These are phyloP conservation scores for Centaurea solstitialis DNA, from an alignment of 129 eudicot species.

Conservation along the genomic window DNA sequence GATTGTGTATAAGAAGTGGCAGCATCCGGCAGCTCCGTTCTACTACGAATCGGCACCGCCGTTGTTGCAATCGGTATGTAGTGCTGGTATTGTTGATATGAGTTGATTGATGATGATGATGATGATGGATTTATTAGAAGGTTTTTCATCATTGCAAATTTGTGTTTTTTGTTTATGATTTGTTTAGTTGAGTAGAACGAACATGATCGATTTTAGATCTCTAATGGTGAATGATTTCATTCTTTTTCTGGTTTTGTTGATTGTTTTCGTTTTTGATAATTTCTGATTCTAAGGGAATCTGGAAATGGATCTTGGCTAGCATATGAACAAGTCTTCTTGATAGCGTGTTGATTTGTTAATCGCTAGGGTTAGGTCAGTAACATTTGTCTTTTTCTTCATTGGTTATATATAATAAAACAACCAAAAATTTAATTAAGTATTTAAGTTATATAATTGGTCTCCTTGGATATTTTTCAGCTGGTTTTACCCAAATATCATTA, in stretches of 20 bases:
- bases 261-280: not conserved
- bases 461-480: no score
- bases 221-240: conserved; percentile 27
- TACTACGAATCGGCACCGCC: conserved; percentile 69
- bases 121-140: conserved; percentile 21
- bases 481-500: no score
- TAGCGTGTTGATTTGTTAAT: not conserved
- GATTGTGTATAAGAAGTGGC: conserved; percentile 73
- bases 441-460: no score
- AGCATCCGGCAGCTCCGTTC: conserved; percentile 92
- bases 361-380: not conserved
- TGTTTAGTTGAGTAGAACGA: conserved; percentile 24
- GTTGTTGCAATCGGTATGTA: conserved; percentile 52
- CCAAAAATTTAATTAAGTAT: no score
- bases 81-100: conserved; percentile 36
- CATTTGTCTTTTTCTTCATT: not conserved
- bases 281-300: not conserved
- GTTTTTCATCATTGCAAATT: not conserved
- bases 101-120: conserved; percentile 4
- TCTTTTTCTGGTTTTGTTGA: not conserved
- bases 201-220: conserved; percentile 29
- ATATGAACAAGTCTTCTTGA: conserved; percentile 1
- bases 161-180: conserved; percentile 1
- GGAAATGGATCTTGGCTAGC: not conserved
- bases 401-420: not conserved